Evolutionary conservation across 306 rosid genomes (phyloP).

Genomic region (Alnus glutinosa): DNA sequence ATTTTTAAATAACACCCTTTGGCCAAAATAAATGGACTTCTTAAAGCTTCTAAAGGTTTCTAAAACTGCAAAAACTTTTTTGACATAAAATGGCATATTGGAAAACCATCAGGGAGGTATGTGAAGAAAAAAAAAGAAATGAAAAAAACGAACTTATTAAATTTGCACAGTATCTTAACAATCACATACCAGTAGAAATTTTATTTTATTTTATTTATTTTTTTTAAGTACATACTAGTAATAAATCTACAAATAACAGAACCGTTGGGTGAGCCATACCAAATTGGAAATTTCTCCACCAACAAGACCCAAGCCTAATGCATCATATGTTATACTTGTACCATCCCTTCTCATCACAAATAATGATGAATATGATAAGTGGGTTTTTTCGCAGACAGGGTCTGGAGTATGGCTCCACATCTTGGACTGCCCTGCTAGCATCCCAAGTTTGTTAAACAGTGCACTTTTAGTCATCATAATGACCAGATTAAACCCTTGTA

Average conservation of each 20-base stretch:
- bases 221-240: too few species aligned
- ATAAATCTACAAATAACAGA: not conserved
- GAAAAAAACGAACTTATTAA: not conserved
- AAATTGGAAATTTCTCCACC: not conserved
- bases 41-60: not conserved
- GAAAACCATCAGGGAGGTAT: not conserved
- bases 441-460: not conserved
- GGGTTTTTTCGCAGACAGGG: too few species aligned
- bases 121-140: not conserved
- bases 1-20: too few species aligned
- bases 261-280: not conserved
- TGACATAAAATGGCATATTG: not conserved
- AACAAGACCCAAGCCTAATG: not conserved
- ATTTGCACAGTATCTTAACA: too few species aligned
- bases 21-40: not conserved
- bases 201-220: too few species aligned
- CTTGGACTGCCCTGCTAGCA: too few species aligned
- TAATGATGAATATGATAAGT: not conserved
- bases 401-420: too few species aligned
- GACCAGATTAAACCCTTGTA: not conserved
- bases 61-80: not conserved
- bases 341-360: not conserved
- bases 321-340: not conserved
- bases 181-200: too few species aligned
- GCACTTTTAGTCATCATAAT: not conserved